Evolutionary conservation across 2,329 filamentous ascomycete species (phyloP).

Genomic region (Ustulina deusta): DNA sequence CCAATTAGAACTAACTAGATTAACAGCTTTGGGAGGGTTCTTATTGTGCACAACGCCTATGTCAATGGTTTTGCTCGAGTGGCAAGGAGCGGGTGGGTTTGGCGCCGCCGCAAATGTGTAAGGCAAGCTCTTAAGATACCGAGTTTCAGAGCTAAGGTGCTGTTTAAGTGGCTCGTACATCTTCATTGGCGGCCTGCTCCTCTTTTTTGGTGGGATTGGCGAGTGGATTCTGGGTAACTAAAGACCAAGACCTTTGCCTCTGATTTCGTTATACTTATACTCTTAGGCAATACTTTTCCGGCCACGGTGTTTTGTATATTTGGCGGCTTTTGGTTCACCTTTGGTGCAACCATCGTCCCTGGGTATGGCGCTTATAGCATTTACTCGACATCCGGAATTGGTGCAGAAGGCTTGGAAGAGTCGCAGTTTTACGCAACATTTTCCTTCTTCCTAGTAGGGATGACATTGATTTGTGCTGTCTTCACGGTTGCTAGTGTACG

Average conservation of each 20-base stretch:
- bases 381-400: conserved; percentile 13
- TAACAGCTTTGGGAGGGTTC: conserved; percentile 20
- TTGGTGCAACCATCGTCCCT: conserved; percentile 20
- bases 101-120: conserved; percentile 21
- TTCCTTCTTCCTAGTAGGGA: conserved; percentile 22
- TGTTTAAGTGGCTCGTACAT: conserved; percentile 22
- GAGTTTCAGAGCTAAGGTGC: conserved; percentile 1
- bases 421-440: conserved; percentile 23
- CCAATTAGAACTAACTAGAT: not conserved
- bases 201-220: conserved; percentile 26
- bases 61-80: conserved; percentile 15
- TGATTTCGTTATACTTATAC: not conserved
- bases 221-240: conserved; percentile 27
- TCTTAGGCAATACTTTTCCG: conserved; percentile 22
- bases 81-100: conserved; percentile 22
- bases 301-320: conserved; percentile 16
- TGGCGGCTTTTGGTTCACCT: conserved; percentile 25
- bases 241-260: not conserved
- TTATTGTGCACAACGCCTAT: conserved; percentile 20
- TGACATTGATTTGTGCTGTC: conserved; percentile 18
- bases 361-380: conserved; percentile 10
- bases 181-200: conserved; percentile 15
- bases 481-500: conserved; percentile 14
- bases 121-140: not conserved
- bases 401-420: conserved; percentile 4